phyloP scores from a whole-genome alignment of 345 rosid species.

The Arabidopsis thaliana region DNA sequence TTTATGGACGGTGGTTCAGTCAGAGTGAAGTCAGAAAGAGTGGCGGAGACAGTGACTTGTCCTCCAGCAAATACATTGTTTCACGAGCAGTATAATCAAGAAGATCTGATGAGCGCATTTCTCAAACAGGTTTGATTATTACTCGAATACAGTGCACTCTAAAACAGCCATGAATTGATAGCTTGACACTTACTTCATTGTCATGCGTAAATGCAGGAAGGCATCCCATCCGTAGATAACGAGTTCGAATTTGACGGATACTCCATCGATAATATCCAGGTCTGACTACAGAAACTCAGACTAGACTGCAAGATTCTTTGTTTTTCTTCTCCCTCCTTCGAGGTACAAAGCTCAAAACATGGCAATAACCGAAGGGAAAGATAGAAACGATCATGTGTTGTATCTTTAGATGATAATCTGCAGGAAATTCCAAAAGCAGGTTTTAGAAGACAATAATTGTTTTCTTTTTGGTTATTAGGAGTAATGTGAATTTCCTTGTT shows the following conservation, averaged over 20 bases:
- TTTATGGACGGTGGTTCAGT: conserved; percentile 45
- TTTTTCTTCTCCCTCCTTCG: conserved; percentile 7
- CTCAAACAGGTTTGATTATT: conserved; percentile 68
- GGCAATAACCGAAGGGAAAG: background rate
- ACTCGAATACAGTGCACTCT: background rate
- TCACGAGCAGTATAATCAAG: conserved; percentile 69
- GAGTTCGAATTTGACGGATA: conserved; percentile 88
- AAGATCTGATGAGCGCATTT: conserved; percentile 88
- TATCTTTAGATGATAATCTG: conserved; percentile 37
- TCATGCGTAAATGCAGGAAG: conserved; percentile 57
- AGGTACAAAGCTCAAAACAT: background rate
- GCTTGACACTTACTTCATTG: background rate
- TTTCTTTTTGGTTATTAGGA: conserved; percentile 22
- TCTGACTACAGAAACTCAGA: conserved; percentile 38
- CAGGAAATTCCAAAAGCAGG: conserved; percentile 30
- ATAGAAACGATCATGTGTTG: conserved; percentile 22
- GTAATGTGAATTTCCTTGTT: conserved; percentile 30
- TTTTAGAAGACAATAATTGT: conserved; percentile 6
- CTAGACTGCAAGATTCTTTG: conserved; percentile 34
- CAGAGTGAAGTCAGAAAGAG: conserved; percentile 70
- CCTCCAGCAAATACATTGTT: conserved; percentile 50
- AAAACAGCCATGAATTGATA: background rate
- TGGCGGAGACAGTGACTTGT: conserved; percentile 52
- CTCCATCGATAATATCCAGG: conserved; percentile 71
- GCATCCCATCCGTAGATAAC: conserved; percentile 57